Evolutionary conservation across 148 eudicot species (phyloP).

Genomic region (Drosera capensis): DNA sequence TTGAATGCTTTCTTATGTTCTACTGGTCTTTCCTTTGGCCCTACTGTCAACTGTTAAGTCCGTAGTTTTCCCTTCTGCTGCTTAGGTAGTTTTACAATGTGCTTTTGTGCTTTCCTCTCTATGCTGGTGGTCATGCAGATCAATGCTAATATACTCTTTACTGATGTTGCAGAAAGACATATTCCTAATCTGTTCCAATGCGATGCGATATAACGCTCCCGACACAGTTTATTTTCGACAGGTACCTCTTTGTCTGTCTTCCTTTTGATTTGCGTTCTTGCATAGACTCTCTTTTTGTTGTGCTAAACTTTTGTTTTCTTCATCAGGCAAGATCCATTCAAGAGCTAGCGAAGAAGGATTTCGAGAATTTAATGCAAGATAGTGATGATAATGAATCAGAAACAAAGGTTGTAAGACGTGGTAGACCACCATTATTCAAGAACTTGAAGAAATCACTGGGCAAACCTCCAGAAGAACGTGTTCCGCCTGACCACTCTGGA

Average conservation of each 20-base stretch:
- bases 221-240: constrained; percentile 57
- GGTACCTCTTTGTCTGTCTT: constrained; percentile 15
- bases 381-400: constrained; percentile 62
- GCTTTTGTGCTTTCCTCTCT: too few relatives aligned
- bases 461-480: constrained; percentile 47
- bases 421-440: constrained; percentile 82
- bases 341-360: constrained; percentile 63
- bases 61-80: too few relatives aligned
- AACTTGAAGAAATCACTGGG: constrained; percentile 38
- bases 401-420: constrained; percentile 59
- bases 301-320: background rate
- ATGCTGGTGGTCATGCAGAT: background rate
- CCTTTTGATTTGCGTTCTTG: background rate
- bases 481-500: constrained; percentile 38
- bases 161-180: constrained; percentile 42
- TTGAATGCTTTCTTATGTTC: too few relatives aligned
- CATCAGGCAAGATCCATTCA: constrained; percentile 66
- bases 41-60: too few relatives aligned
- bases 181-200: constrained; percentile 45
- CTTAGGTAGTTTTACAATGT: too few relatives aligned
- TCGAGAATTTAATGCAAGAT: constrained; percentile 65
- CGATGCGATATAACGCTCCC: constrained; percentile 55
- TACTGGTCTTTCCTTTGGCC: too few relatives aligned
- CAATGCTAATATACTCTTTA: background rate
- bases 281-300: background rate